Percentiles rank a stretch among this genome's conserved stretches.
Evolutionary conservation across 2,329 filamentous ascomycete genomes (phyloP).

Genomic region (Aulographum hederae): DNA sequence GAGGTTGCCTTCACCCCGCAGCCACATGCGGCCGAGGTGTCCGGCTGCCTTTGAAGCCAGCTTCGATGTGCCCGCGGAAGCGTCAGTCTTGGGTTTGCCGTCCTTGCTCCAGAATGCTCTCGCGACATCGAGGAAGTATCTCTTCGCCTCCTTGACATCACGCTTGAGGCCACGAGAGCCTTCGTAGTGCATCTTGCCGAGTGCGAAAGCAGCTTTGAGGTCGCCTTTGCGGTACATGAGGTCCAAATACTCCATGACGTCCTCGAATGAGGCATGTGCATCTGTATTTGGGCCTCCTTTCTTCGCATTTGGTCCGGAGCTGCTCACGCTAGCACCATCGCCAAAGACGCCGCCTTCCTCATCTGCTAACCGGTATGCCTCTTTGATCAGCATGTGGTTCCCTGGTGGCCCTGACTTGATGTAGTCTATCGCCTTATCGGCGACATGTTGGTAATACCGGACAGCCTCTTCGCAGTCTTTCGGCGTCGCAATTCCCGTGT

Average conservation of each 20-base stretch:
- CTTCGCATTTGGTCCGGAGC: constrained; percentile 66
- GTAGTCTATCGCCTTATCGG: constrained; percentile 81
- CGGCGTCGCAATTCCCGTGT: constrained; percentile 67
- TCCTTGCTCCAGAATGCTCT: constrained; percentile 68
- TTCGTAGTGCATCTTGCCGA: constrained; percentile 78
- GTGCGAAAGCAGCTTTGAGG: constrained; percentile 67
- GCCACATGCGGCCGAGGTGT: constrained; percentile 74
- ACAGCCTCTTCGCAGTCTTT: constrained; percentile 73
- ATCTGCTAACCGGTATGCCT: constrained; percentile 75
- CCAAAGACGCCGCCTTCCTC: constrained; percentile 86
- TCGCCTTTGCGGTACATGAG: constrained; percentile 82
- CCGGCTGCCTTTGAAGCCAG: constrained; percentile 69
- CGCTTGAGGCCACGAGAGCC: constrained; percentile 58
- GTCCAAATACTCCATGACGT: constrained; percentile 87
- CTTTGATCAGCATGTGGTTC: constrained; percentile 56
- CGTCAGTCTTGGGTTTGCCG: constrained; percentile 53
- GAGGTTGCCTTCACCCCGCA: constrained; percentile 66
- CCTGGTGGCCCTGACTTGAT: constrained; percentile 81
- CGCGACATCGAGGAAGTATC: constrained; percentile 65
- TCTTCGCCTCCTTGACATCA: constrained; percentile 55
- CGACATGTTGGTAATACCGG: constrained; percentile 80
- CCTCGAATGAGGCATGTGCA: constrained; percentile 71
- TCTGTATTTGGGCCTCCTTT: constrained; percentile 58
- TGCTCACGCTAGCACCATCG: constrained; percentile 80
- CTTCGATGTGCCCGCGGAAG: constrained; percentile 54